phyloP scores from a whole-genome alignment of 1,284 basidiomycete genomes.

The Apiotrichum porosum region DNA sequence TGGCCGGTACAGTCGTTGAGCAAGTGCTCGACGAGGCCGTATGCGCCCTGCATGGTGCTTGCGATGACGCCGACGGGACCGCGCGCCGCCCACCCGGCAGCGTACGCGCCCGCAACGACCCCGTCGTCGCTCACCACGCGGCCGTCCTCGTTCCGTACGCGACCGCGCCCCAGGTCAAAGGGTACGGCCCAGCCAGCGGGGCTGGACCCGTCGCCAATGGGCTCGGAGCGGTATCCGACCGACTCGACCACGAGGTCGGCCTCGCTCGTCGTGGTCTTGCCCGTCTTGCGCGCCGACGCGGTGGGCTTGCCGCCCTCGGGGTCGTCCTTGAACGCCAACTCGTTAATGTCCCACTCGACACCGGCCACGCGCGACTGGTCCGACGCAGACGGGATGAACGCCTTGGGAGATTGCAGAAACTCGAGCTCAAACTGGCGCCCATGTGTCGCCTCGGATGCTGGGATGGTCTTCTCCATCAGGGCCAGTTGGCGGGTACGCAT shows the following conservation, averaged over 20 bases:
- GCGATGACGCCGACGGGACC: conserved; percentile 92
- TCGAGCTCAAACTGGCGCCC: conserved; percentile 71
- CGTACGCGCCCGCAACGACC: conserved; percentile 65
- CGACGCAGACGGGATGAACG: conserved; percentile 44
- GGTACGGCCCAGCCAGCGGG: no score
- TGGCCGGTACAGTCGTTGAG: conserved; percentile 29
- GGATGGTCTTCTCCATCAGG: conserved; percentile 43
- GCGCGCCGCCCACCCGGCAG: conserved; percentile 87
- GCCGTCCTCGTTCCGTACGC: conserved; percentile 44
- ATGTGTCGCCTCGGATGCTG: neutral
- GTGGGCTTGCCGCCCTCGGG: conserved; percentile 2
- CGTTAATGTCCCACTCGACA: conserved; percentile 42
- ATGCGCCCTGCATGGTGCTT: conserved; percentile 90
- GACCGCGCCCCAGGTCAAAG: conserved; percentile 46
- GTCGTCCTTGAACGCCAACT: conserved; percentile 22
- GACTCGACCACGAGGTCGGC: conserved; percentile 83
- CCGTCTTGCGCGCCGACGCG: conserved; percentile 60
- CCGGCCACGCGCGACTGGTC: conserved; percentile 39
- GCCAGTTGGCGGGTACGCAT: conserved; percentile 52
- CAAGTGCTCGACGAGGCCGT: conserved; percentile 49
- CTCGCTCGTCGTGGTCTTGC: conserved; percentile 53
- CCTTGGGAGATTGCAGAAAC: conserved; percentile 68
- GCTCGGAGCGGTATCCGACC: conserved; percentile 78
- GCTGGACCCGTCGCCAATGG: no score
- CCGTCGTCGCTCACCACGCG: conserved; percentile 41